Base-by-base conservation (phyloP, 768 basidiomycete species). In the Cyclocybe cylindracea region DNA sequence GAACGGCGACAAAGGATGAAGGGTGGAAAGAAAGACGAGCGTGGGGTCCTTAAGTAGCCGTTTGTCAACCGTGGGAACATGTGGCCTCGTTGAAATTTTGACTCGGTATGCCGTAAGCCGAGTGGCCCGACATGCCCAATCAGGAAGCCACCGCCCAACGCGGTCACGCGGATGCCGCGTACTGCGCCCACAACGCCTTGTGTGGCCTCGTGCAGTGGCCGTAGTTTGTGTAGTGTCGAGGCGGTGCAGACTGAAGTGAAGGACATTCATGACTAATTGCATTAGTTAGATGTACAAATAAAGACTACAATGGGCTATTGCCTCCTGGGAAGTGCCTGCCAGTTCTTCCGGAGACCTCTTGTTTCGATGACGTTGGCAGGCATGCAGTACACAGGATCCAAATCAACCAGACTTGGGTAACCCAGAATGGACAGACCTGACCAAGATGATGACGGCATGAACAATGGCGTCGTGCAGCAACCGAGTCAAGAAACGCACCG, bases 371-470 rank as follows among this genome's bases (percentile, higher is more conserved):
- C 60, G 9, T 65, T 66, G 1, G 87, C 87, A 7, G 94, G 96
- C 94, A 98, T 94, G 71, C 96, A 98, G 63, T 94, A 97, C 16
- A 97, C 87, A 0, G 96, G 96, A 65, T 98, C 97, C 38, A 98
- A 71, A 57, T 93, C 91, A 11, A 83, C 76, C 16, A 99, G 69
- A 2, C 84, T 87, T 0, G 91, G 89, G 61, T 94, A 95, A 13
- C 93, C 92, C 10, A 98, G 75, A 11, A 98, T 73, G 0, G 94
- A 94, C 29, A 99, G 78, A 1, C 94, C 94, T 88, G 55, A 13
- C 10, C 37, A 18, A 41, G 29, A 38, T 46, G 38, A 43, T 50
- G 32, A 41, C 48, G 16, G 42, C n/a, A 29, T 5, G 29, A 44
- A 7, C 29, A 24, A 24, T 24, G 3, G 24, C 24, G 24, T 24